Percentiles rank a stretch among this genome's conserved stretches.
Evolutionary conservation across 345 rosid genomes (phyloP).

Genomic region (Reutealis trisperma): DNA sequence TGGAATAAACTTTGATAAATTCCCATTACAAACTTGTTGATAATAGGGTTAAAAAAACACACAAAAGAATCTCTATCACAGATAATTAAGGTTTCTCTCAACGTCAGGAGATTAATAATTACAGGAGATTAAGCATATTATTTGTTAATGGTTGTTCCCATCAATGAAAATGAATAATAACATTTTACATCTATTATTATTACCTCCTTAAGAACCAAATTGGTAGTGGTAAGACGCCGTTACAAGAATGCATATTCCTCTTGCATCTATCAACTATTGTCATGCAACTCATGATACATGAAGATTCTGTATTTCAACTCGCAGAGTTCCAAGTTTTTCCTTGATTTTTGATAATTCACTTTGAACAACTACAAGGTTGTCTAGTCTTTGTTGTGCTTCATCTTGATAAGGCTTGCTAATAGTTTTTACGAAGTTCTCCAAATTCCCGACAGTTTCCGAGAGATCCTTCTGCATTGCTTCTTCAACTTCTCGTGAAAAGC

Average conservation of each 20-base stretch:
- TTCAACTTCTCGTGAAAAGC: conserved; percentile 70
- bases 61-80: neutral
- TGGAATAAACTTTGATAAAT: conserved; percentile 11
- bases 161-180: neutral
- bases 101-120: neutral
- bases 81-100: too few relatives aligned
- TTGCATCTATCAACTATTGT: neutral
- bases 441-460: conserved; percentile 41
- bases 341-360: conserved; percentile 51
- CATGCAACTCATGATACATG: conserved; percentile 45
- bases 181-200: neutral
- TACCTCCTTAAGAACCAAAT: neutral
- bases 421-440: conserved; percentile 55
- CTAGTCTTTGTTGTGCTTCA: conserved; percentile 66
- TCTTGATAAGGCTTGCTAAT: conserved; percentile 78
- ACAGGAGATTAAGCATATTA: neutral
- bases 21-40: conserved; percentile 1
- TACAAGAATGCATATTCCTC: neutral
- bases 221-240: neutral
- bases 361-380: conserved; percentile 50
- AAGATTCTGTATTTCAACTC: conserved; percentile 76
- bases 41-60: neutral
- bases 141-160: neutral
- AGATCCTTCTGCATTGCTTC: conserved; percentile 92
- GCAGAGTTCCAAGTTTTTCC: conserved; percentile 49